Evolutionary conservation across 2,329 filamentous ascomycete genomes (phyloP).

Genomic region (Exophiala mesophila): DNA sequence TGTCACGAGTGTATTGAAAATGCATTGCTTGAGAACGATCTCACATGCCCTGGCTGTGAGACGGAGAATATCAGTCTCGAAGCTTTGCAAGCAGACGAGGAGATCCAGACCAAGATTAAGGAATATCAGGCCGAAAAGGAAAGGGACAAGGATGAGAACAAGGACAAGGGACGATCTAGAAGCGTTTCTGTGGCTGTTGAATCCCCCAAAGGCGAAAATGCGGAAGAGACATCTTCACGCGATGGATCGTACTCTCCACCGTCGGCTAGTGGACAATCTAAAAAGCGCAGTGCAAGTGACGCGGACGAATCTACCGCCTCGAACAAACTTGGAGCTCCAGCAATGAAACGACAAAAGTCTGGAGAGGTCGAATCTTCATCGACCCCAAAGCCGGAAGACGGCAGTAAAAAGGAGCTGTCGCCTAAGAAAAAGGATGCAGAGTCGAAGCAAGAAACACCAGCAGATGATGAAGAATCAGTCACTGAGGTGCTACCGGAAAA

Average conservation of each 20-base stretch:
- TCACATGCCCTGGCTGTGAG: slow-evolving; percentile 88
- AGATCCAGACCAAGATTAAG: slow-evolving; percentile 71
- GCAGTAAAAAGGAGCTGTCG: neutral
- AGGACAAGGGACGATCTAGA: slow-evolving; percentile 36
- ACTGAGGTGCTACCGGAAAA: slow-evolving; percentile 19
- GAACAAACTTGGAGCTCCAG: slow-evolving; percentile 36
- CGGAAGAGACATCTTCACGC: slow-evolving; percentile 12
- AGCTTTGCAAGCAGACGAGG: slow-evolving; percentile 78
- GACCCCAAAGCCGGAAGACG: slow-evolving; percentile 35
- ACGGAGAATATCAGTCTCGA: slow-evolving; percentile 89
- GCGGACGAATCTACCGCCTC: slow-evolving; percentile 55
- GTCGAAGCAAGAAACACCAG: neutral
- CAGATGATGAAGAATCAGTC: slow-evolving; percentile 7
- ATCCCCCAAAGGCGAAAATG: slow-evolving; percentile 18
- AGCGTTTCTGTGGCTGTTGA: slow-evolving; percentile 23
- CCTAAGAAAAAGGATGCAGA: neutral
- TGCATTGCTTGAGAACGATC: slow-evolving; percentile 96
- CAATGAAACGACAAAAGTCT: slow-evolving; percentile 42
- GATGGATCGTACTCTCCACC: slow-evolving; percentile 21
- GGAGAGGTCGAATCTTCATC: slow-evolving; percentile 31
- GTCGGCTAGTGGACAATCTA: slow-evolving; percentile 42
- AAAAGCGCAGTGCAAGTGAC: slow-evolving; percentile 77
- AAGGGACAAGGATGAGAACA: slow-evolving; percentile 13
- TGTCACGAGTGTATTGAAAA: slow-evolving; percentile 99
- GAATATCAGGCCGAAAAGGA: slow-evolving; percentile 59